Evolutionary conservation across 495 filamentous ascomycete species (phyloP).

Genomic region (Penicillium coprophilum): DNA sequence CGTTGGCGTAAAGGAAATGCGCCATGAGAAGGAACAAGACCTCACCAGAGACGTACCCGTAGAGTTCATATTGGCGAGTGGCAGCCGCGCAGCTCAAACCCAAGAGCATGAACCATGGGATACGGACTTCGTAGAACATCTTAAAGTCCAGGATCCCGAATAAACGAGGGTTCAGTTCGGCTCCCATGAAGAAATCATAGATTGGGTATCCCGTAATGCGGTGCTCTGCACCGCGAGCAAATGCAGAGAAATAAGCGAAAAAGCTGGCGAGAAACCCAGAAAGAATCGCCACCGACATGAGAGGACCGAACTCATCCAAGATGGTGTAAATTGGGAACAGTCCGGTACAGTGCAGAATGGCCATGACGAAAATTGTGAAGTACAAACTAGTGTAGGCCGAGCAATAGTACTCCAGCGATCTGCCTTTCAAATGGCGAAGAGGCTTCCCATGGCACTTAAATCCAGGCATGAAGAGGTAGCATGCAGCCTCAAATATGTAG

Average conservation of each 20-base stretch:
- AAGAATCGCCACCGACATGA: slow-evolving; percentile 83
- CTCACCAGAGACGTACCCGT: slow-evolving; percentile 86
- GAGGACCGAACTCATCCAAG: slow-evolving; percentile 83
- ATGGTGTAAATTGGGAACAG: slow-evolving; percentile 80
- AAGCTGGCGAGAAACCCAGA: slow-evolving; percentile 75
- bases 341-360: slow-evolving; percentile 65
- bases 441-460: slow-evolving; percentile 78
- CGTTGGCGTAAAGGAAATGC: slow-evolving; percentile 90
- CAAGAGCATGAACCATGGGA: slow-evolving; percentile 94
- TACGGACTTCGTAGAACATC: slow-evolving; percentile 97
- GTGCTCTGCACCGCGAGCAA: slow-evolving; percentile 54
- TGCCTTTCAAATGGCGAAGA: slow-evolving; percentile 59
- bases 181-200: slow-evolving; percentile 99
- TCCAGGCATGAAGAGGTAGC: slow-evolving; percentile 78
- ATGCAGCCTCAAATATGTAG: slow-evolving; percentile 68
- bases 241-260: slow-evolving; percentile 74
- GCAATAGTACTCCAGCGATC: slow-evolving; percentile 82
- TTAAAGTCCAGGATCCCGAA: slow-evolving; percentile 83
- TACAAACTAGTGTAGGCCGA: slow-evolving; percentile 77
- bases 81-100: slow-evolving; percentile 73
- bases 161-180: slow-evolving; percentile 91
- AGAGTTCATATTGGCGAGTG: slow-evolving; percentile 77
- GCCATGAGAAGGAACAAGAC: slow-evolving; percentile 83
- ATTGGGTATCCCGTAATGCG: slow-evolving; percentile 89
- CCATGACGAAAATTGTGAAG: slow-evolving; percentile 64